Conservation (phyloP, 257 asterid genomes). For the Lantana camara region DNA sequence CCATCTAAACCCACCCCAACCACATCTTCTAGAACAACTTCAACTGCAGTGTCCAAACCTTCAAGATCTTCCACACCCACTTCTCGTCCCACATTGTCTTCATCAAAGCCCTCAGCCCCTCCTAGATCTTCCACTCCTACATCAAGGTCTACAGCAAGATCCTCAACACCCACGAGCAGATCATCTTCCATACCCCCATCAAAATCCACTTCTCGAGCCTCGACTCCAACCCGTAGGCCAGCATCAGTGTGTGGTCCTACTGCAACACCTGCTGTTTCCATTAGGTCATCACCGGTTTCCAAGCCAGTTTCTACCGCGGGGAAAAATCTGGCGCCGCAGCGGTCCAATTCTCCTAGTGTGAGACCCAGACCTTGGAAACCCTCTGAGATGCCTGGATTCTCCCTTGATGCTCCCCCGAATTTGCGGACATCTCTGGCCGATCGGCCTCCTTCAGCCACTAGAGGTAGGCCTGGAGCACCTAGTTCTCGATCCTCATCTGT, state of each 20-base stretch:
- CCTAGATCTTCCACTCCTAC: conserved; percentile 94
- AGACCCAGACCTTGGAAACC: conserved; percentile 94
- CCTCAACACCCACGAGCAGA: conserved; percentile 82
- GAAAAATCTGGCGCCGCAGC: conserved; percentile 53
- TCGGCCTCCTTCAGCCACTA: conserved; percentile 86
- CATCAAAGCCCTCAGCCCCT: conserved; percentile 62
- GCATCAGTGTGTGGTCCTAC: conserved; percentile 40
- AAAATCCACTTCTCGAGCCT: conserved; percentile 70
- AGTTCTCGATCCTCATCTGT: conserved; percentile 82
- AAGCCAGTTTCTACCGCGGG: conserved; percentile 46
- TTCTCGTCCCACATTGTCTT: conserved; percentile 55
- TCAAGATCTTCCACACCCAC: conserved; percentile 91
- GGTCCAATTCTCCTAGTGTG: conserved; percentile 80
- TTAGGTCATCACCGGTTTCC: conserved; percentile 44
- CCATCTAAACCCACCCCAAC: conserved; percentile 50
- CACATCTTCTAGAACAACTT: conserved; percentile 49
- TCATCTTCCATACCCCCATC: conserved; percentile 62
- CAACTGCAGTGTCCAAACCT: conserved; percentile 55
- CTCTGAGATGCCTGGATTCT: conserved; percentile 95
- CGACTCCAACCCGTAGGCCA: conserved; percentile 88
- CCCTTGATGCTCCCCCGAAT: conserved; percentile 94
- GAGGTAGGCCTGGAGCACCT: conserved; percentile 97
- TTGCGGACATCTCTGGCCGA: conserved; percentile 82
- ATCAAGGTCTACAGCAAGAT: conserved; percentile 65
- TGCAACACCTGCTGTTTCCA: conserved; percentile 39